phyloP scores from a whole-genome alignment of 192 early-diverging fungal species.

The Allomyces macrogynus region DNA sequence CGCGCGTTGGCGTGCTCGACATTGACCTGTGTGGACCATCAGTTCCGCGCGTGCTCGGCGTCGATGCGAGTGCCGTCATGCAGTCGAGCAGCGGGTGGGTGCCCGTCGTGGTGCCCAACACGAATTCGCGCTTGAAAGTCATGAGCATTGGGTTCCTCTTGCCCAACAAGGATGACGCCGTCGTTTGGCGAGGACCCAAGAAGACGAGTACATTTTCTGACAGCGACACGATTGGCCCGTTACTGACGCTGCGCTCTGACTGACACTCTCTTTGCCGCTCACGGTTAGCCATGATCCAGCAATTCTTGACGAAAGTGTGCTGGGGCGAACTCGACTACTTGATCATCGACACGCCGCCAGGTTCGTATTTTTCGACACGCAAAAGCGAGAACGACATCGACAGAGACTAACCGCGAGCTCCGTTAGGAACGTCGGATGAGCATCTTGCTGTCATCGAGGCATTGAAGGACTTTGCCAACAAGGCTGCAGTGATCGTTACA shows the following conservation, averaged over 20 bases:
- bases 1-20: constrained; percentile 69
- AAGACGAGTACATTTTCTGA: constrained; percentile 54
- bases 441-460: constrained; percentile 85
- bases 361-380: constrained; percentile 3
- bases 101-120: constrained; percentile 20
- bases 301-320: constrained; percentile 85
- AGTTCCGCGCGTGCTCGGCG: constrained; percentile 85
- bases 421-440: constrained; percentile 78
- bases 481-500: constrained; percentile 81
- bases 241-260: not conserved
- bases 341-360: constrained; percentile 89
- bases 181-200: constrained; percentile 97
- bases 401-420: not conserved
- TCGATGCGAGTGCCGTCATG: constrained; percentile 71
- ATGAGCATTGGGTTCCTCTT: constrained; percentile 69
- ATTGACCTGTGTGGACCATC: constrained; percentile 96
- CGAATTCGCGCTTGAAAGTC: constrained; percentile 1
- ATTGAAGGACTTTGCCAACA: constrained; percentile 54
- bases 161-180: constrained; percentile 66
- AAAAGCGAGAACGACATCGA: not conserved
- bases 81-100: constrained; percentile 70
- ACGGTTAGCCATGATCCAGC: constrained; percentile 84
- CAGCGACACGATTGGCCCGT: constrained; percentile 5
- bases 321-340: constrained; percentile 94
- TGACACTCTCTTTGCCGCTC: not conserved